Percentiles rank a stretch among this genome's conserved stretches.
Evolutionary conservation across 176 grass and related monocot species (phyloP).

Genomic region (Ampelocalamus luodianensis): DNA sequence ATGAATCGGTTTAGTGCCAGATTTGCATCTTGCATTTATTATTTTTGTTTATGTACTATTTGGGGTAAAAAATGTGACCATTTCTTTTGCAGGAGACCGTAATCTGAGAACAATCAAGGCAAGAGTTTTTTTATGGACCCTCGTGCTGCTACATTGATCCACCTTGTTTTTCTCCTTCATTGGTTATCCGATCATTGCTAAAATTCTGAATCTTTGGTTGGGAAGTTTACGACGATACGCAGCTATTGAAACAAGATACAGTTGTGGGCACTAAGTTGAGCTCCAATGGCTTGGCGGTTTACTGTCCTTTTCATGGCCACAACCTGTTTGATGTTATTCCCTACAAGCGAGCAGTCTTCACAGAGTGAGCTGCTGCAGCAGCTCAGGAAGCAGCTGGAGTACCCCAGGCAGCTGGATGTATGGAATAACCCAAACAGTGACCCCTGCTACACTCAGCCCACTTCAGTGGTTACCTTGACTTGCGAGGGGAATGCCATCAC

Average conservation of each 20-base stretch:
- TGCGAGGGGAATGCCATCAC: conserved; percentile 67
- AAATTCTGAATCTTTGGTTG: background rate
- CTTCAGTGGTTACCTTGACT: conserved; percentile 46
- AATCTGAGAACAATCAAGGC: background rate
- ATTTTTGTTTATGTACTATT: background rate
- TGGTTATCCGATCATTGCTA: background rate
- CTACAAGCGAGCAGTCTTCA: conserved; percentile 60
- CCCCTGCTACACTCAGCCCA: conserved; percentile 62
- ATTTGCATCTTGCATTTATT: conserved; percentile 2
- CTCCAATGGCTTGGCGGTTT: conserved; percentile 59
- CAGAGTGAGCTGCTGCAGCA: conserved; percentile 74
- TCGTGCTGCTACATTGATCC: background rate
- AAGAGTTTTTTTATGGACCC: background rate
- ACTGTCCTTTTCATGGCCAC: conserved; percentile 44
- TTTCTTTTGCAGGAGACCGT: conserved; percentile 21
- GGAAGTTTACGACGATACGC: background rate
- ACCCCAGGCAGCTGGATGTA: conserved; percentile 72
- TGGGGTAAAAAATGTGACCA: conserved; percentile 9
- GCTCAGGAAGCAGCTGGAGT: conserved; percentile 82
- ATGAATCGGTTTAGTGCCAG: conserved; percentile 7
- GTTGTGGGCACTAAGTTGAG: background rate
- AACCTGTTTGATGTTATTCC: conserved; percentile 65
- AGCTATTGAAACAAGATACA: background rate
- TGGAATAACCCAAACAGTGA: conserved; percentile 59
- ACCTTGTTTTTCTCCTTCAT: background rate